phyloP scores from a whole-genome alignment of 805 yeast genomes.

The Ogataea siamensis region DNA sequence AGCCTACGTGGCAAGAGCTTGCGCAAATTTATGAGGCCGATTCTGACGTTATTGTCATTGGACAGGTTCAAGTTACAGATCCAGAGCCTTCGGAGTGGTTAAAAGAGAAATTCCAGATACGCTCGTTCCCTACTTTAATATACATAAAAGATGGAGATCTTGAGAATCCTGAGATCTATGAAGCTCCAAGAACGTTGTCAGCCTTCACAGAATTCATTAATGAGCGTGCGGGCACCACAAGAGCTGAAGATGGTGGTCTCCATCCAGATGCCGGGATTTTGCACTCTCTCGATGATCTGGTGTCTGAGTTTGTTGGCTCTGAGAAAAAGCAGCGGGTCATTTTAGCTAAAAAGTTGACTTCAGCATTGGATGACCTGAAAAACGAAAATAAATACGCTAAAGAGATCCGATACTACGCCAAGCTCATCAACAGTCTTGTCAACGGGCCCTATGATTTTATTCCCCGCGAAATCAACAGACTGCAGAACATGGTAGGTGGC shows the following conservation, averaged over 20 bases:
- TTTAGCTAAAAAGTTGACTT: slow-evolving; percentile 34
- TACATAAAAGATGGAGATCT: slow-evolving; percentile 43
- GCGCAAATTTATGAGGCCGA: slow-evolving; percentile 47
- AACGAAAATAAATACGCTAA: slow-evolving; percentile 19
- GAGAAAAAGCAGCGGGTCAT: slow-evolving; percentile 28
- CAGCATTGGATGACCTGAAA: slow-evolving; percentile 36
- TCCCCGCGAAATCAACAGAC: slow-evolving; percentile 44
- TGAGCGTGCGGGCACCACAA: slow-evolving; percentile 37
- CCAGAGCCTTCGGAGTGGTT: slow-evolving; percentile 44
- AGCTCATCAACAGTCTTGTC: slow-evolving; percentile 42
- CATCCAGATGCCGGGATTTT: slow-evolving; percentile 41
- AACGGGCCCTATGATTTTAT: slow-evolving; percentile 46
- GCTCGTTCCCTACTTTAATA: slow-evolving; percentile 54
- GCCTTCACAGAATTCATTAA: slow-evolving; percentile 52
- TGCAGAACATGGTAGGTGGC: slow-evolving; percentile 40
- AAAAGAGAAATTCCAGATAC: slow-evolving; percentile 40
- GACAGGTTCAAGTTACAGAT: slow-evolving; percentile 45
- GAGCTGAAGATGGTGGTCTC: slow-evolving; percentile 42
- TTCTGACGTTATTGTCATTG: slow-evolving; percentile 40
- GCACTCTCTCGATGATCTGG: slow-evolving; percentile 32
- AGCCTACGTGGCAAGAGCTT: slow-evolving; percentile 48
- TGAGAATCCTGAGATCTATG: slow-evolving; percentile 32
- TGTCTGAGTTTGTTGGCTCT: slow-evolving; percentile 32
- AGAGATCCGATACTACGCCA: slow-evolving; percentile 47
- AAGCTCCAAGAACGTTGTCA: slow-evolving; percentile 45